Conservation (phyloP, 106 monocot genomes). For the Acorus calamus region DNA sequence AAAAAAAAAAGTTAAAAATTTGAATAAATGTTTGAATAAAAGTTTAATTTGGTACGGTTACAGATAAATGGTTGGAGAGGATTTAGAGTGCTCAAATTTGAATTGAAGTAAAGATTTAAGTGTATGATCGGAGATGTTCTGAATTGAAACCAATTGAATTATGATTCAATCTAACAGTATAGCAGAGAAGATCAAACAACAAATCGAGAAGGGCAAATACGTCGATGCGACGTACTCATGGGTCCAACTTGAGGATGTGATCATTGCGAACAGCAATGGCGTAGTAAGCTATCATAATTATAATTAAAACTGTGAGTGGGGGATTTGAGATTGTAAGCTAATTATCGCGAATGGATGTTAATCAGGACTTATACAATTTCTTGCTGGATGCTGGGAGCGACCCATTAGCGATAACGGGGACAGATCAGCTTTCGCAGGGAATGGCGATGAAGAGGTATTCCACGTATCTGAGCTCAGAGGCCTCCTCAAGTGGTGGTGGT, state of each 20-base stretch:
- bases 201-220: conserved; percentile 36
- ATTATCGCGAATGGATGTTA: background rate
- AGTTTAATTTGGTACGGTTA: too few relatives aligned
- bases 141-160: background rate
- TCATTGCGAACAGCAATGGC: conserved; percentile 25
- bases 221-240: conserved; percentile 55
- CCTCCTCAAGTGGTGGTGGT: conserved; percentile 6
- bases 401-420: conserved; percentile 8
- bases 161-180: conserved; percentile 20
- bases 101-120: too few relatives aligned
- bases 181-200: conserved; percentile 52
- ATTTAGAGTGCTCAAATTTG: too few relatives aligned
- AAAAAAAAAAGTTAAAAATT: too few relatives aligned
- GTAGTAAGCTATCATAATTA: conserved; percentile 28
- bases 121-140: too few relatives aligned
- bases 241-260: conserved; percentile 38
- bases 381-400: conserved; percentile 35
- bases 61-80: too few relatives aligned
- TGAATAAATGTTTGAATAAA: too few relatives aligned
- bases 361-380: conserved; percentile 90
- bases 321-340: too few relatives aligned
- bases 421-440: background rate
- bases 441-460: conserved; percentile 33
- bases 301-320: too few relatives aligned
- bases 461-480: conserved; percentile 48